phyloP scores from a whole-genome alignment of 2,329 filamentous ascomycete genomes.

The Sporothrix inflata region DNA sequence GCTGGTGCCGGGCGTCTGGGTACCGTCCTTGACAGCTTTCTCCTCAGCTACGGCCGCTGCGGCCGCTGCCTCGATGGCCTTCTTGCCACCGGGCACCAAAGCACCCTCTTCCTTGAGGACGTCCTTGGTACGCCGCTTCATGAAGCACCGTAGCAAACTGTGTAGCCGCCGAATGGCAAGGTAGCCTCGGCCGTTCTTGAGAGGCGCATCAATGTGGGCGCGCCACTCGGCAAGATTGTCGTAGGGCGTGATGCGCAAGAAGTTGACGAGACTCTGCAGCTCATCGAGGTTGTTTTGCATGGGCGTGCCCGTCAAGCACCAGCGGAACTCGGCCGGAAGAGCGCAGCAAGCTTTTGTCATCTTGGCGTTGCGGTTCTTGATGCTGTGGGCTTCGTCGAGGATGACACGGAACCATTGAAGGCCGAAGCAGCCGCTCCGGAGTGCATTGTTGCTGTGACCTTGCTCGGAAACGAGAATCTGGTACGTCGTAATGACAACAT shows the following conservation, averaged over 20 bases:
- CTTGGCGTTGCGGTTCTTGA: constrained; percentile 98
- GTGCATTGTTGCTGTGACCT: constrained; percentile 66
- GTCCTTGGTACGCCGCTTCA: constrained; percentile 98
- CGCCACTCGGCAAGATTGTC: constrained; percentile 87
- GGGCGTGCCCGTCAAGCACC: constrained; percentile 94
- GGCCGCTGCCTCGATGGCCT: constrained; percentile 46
- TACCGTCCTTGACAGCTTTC: constrained; percentile 49
- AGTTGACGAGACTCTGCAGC: constrained; percentile 88
- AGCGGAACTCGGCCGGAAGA: constrained; percentile 82
- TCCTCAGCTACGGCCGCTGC: constrained; percentile 41
- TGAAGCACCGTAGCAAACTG: constrained; percentile 84
- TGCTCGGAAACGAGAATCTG: constrained; percentile 94
- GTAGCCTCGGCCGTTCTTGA: constrained; percentile 88
- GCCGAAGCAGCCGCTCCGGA: constrained; percentile 83
- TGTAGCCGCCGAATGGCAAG: constrained; percentile 87
- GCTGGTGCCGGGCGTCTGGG: background rate
- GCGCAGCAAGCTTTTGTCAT: constrained; percentile 90
- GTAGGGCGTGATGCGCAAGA: constrained; percentile 89
- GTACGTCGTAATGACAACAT: constrained; percentile 97
- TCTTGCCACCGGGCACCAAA: constrained; percentile 74
- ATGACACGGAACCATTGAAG: constrained; percentile 95
- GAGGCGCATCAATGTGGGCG: constrained; percentile 82
- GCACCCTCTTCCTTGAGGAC: constrained; percentile 89
- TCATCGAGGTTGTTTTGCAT: constrained; percentile 99
- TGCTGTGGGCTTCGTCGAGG: constrained; percentile 94